Evolutionary conservation across 768 basidiomycete species (phyloP).

Genomic region (Trametes villosa): DNA sequence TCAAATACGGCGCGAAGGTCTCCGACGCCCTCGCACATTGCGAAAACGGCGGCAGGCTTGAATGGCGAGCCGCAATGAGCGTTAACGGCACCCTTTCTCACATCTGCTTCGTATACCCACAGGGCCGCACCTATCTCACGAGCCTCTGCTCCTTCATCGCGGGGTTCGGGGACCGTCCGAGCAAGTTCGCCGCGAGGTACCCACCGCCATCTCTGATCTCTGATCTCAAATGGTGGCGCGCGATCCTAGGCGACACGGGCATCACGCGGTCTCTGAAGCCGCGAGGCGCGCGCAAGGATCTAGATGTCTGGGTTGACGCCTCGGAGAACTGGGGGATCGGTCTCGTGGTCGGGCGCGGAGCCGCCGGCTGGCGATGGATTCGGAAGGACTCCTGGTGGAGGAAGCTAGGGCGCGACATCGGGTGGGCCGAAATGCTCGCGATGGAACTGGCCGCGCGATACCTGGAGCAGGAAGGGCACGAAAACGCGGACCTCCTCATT

Average conservation of each 20-base stretch:
- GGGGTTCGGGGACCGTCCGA: constrained; percentile 31
- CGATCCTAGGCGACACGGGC: neutral
- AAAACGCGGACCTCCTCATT: neutral
- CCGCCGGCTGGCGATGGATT: too few relatives aligned
- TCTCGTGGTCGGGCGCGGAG: neutral
- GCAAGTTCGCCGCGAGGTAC: constrained; percentile 18
- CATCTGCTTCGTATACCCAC: constrained; percentile 36
- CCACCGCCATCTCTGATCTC: constrained; percentile 29
- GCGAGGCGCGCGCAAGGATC: neutral
- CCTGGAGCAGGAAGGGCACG: neutral
- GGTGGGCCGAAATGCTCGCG: constrained; percentile 15
- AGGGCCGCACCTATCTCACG: constrained; percentile 34
- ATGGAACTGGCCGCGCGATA: neutral
- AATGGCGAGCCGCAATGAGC: constrained; percentile 20
- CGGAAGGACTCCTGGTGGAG: too few relatives aligned
- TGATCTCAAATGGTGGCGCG: constrained; percentile 42
- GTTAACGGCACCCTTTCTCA: constrained; percentile 41
- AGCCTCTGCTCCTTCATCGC: constrained; percentile 33
- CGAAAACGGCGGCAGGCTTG: constrained; percentile 1
- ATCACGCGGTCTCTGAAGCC: neutral
- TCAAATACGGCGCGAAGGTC: constrained; percentile 29
- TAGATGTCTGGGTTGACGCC: neutral
- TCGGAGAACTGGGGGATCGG: constrained; percentile 2
- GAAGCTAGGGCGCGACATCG: too few relatives aligned
- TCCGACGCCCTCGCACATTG: constrained; percentile 18